Evolutionary conservation across 2,329 filamentous ascomycete species (phyloP).

Genomic region (Ophiostoma fasciatum): DNA sequence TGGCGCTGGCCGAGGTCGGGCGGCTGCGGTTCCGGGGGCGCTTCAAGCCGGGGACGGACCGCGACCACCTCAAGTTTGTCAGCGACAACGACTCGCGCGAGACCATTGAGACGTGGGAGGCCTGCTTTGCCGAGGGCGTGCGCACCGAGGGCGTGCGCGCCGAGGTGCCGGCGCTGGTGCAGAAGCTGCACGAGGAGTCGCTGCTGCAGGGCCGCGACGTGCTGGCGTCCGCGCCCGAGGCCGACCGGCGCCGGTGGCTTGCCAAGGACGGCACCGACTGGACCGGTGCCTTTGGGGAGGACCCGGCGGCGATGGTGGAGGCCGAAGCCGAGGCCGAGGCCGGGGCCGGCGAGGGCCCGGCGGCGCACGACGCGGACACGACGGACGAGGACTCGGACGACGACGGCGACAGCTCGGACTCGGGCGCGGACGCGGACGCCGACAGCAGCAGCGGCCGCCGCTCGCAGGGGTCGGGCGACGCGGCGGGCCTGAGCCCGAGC

Average conservation of each 20-base stretch:
- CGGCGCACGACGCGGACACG: slow-evolving; percentile 14
- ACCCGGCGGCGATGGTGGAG: slow-evolving; percentile 41
- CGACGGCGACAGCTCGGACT: background rate
- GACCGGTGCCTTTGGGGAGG: slow-evolving; percentile 71
- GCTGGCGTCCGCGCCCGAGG: slow-evolving; percentile 54
- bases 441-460: background rate
- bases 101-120: slow-evolving; percentile 90
- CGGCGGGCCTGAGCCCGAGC: background rate
- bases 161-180: slow-evolving; percentile 57
- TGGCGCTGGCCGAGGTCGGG: slow-evolving; percentile 67
- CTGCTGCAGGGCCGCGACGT: slow-evolving; percentile 69
- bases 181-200: slow-evolving; percentile 68
- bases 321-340: slow-evolving; percentile 25
- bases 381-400: slow-evolving; percentile 14
- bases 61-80: slow-evolving; percentile 70
- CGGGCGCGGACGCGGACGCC: slow-evolving; percentile 2
- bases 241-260: slow-evolving; percentile 66
- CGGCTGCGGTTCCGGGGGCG: slow-evolving; percentile 64
- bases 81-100: slow-evolving; percentile 79
- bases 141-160: slow-evolving; percentile 53
- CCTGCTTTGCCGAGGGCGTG: slow-evolving; percentile 77
- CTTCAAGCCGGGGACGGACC: slow-evolving; percentile 84
- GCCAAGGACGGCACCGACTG: slow-evolving; percentile 70
- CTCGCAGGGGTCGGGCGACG: slow-evolving; percentile 1
- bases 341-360: slow-evolving; percentile 16